Percentiles rank a stretch among this genome's conserved stretches.
Conservation (phyloP, 2,329 filamentous ascomycete species). For the Fusarium penzigii region DNA sequence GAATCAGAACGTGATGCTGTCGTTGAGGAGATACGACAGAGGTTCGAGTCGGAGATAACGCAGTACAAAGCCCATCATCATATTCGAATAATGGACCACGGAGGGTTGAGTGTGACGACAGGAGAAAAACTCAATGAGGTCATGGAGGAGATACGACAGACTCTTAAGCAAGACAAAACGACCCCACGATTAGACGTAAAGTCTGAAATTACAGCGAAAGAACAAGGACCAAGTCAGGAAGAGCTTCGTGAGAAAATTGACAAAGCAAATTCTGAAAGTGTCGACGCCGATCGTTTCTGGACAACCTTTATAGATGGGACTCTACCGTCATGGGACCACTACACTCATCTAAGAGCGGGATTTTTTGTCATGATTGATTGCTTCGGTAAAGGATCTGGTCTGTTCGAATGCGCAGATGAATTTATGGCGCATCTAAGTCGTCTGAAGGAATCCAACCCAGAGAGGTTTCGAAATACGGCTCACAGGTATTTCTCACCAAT, state of each 20-base stretch:
- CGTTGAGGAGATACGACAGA: slow-evolving; percentile 6
- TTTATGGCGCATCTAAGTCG: slow-evolving; percentile 33
- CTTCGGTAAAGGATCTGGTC: slow-evolving; percentile 20
- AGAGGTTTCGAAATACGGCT: slow-evolving; percentile 36
- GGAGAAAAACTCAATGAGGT: slow-evolving; percentile 12
- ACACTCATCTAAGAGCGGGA: slow-evolving; percentile 35
- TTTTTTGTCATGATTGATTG: slow-evolving; percentile 34
- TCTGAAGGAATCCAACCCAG: slow-evolving; percentile 26
- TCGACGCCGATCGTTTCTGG: slow-evolving; percentile 26
- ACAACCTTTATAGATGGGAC: slow-evolving; percentile 27
- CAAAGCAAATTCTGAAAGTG: slow-evolving; percentile 9
- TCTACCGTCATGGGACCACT: slow-evolving; percentile 35
- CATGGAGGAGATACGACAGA: slow-evolving; percentile 21
- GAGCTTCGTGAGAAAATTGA: slow-evolving; percentile 12
- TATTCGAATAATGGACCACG: slow-evolving; percentile 23
- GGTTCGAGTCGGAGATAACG: slow-evolving; percentile 17
- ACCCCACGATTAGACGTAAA: background rate
- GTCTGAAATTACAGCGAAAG: slow-evolving; percentile 4
- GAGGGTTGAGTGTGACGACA: slow-evolving; percentile 23
- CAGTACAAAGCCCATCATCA: slow-evolving; percentile 7
- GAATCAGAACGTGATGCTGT: slow-evolving; percentile 14
- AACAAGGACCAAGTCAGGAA: slow-evolving; percentile 14
- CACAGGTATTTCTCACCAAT: slow-evolving; percentile 26
- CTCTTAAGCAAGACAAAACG: slow-evolving; percentile 7
- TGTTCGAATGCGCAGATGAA: slow-evolving; percentile 31